Base-by-base conservation (phyloP, 2,329 filamentous ascomycete species). In the Apiospora malaysiana region DNA sequence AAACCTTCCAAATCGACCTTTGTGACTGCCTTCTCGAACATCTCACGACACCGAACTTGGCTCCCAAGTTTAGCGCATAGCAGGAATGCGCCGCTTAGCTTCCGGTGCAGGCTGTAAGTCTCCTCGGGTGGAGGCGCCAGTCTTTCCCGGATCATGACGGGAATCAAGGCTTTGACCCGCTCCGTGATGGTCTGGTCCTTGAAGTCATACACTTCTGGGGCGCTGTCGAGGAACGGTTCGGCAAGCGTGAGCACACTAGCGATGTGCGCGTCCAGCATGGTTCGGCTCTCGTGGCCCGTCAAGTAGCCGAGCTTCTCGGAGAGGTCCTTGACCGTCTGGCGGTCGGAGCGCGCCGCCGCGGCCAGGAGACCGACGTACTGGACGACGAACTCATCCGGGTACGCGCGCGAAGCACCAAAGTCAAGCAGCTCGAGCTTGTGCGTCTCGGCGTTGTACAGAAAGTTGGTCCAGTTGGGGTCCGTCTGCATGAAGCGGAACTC, bases 401-500 rank as follows among this genome's bases (percentile, higher is more conserved):
- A 99, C 75, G 94, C 95, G 76, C 96, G 88, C 25, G 92, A 94
- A 46, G 96, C 96, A 71, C 96, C 96, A 81, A 99, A 99, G 82
- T 99, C 97, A 69, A 99, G 90, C 0, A 99, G 89, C 81, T 97
- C 95, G 18, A 99, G 91, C 78, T 90, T 92, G 76, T 90, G 85
- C 4, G 87, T 90, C 25, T 84, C 76, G 0, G 90, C 85, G 77
- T 98, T 96, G 86, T 94, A 99, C 25, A 98, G 87, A 81, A 99
- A 99, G 82, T 99, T 99, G 45, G 95, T 98, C 96, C 96, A 99
- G 85, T 99, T 99, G 51, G 96, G 96, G 79, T 99, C 96, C 6
- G 96, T 99, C 83, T 99, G 96, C 96, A 99, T 99, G 84, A 97
- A 98, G 72, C 88, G 91, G 88, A 98, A 98, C 82, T 97, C 94